Conservation (phyloP, 805 yeast species). For the Saccharomyces eubayanus region DNA sequence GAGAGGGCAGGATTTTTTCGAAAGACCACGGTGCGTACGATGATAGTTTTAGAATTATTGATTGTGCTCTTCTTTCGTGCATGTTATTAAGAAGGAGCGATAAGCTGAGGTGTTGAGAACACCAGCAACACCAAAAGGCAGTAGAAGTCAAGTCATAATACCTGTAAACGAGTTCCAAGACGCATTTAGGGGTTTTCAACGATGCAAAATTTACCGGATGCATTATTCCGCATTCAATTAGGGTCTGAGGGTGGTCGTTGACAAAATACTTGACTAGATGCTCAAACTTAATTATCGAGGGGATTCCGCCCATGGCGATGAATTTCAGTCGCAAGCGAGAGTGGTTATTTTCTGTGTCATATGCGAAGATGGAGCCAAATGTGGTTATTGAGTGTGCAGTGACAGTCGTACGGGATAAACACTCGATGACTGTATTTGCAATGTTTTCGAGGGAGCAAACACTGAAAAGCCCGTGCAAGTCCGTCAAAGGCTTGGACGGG, state of each 20-base stretch:
- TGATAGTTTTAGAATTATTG: constrained; percentile 20
- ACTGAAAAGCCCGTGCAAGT: constrained; percentile 7
- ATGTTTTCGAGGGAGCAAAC: constrained; percentile 11
- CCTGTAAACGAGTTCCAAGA: constrained; percentile 17
- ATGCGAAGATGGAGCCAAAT: constrained; percentile 11
- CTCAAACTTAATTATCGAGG: constrained; percentile 8
- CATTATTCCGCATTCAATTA: constrained; percentile 26
- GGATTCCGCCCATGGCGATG: constrained; percentile 22
- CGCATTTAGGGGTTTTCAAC: constrained; percentile 9
- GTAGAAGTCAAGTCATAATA: constrained; percentile 17
- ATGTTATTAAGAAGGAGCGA: constrained; percentile 6
- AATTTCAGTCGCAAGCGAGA: constrained; percentile 16
- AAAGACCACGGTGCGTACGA: constrained; percentile 13
- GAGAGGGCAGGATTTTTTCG: constrained; percentile 7
- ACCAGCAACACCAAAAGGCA: constrained; percentile 26
- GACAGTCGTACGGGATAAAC: constrained; percentile 1
- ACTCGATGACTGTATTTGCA: constrained; percentile 7
- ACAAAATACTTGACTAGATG: constrained; percentile 6
- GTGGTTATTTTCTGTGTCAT: constrained; percentile 16
- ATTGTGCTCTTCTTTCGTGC: constrained; percentile 17
- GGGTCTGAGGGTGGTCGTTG: constrained; percentile 6
- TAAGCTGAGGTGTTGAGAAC: constrained; percentile 12
- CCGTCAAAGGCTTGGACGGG: constrained; percentile 4
- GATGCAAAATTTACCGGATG: constrained; percentile 7
- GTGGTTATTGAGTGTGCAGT: constrained; percentile 1